Base-by-base conservation (phyloP, 805 yeast genomes). In the Metschnikowia noctiluminum region DNA sequence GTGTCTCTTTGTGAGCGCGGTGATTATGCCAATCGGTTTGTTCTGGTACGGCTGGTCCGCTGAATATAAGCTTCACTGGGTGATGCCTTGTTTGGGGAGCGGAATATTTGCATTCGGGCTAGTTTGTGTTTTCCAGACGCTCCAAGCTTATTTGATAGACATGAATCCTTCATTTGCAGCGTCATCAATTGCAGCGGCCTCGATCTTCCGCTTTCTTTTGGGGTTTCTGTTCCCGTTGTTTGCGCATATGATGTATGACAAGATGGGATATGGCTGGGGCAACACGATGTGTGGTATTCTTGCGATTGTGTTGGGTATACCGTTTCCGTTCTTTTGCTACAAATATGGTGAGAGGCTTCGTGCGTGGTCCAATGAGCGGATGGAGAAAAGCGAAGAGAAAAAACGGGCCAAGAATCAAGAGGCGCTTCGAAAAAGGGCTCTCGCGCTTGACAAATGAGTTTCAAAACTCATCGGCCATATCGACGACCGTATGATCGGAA, bases 21-120 rank as follows among this genome's bases (percentile, higher is more conserved):
- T 63, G n/a, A 62, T 68, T 12, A 60, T 68, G 32, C 73, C 76
- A 0, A 49, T 63, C 11, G 74, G 74, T 9, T 58, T 71, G 41
- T 57, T 69, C n/a, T 62, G 70, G 64, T 70, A 65, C 51, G 76
- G 76, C 14, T 70, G 76, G 74, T 65, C 71, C 10, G 73, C 65
- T 10, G 59, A 70, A 45, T 57, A 57, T 35, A 57, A 66, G 49
- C 51, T 68, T 13, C 73, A 62, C 46, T 70, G 75, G 75, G 65
- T 69, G 21, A 63, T 68, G 62, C 72, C 75, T 3, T 60, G 64
- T 21, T 55, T 69, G 28, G 76, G 74, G 1, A 54, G 68, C 11
- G 73, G 61, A 0, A 61, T 70, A 14, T 70, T 69, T 58, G 69
- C 71, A 2, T 68, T 69, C 51, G 64, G 69, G 1, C 58, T 70